Evolutionary conservation across 2,329 filamentous ascomycete genomes (phyloP).

Genomic region (Alternaria panax): DNA sequence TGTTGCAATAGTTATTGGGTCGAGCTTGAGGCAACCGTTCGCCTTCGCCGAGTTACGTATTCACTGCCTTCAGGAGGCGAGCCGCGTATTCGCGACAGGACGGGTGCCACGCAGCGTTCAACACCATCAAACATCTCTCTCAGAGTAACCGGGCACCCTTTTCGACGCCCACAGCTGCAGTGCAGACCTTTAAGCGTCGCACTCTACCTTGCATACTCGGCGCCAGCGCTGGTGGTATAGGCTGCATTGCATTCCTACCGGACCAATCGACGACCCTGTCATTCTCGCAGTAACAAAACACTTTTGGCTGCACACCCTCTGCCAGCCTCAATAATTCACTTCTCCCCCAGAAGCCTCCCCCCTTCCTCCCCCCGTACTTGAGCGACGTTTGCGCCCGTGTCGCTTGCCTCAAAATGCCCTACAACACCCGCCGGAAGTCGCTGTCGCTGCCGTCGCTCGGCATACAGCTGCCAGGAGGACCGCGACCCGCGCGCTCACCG

Average conservation of each 20-base stretch:
- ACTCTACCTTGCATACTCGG: constrained; percentile 43
- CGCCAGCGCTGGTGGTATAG: constrained; percentile 40
- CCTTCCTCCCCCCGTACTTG: constrained; percentile 5
- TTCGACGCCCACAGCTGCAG: constrained; percentile 19
- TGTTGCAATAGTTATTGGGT: constrained; percentile 25
- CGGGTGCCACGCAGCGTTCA: constrained; percentile 25
- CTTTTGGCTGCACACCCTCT: constrained; percentile 33
- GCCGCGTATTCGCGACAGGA: constrained; percentile 23
- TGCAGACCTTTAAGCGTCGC: constrained; percentile 42
- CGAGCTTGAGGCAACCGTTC: constrained; percentile 28
- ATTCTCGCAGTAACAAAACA: constrained; percentile 43
- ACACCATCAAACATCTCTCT: constrained; percentile 18
- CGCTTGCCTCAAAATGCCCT: constrained; percentile 70
- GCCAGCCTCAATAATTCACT: constrained; percentile 38
- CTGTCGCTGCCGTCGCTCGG: constrained; percentile 91
- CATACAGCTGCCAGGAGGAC: constrained; percentile 74
- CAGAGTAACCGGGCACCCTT: constrained; percentile 23
- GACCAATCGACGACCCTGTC: constrained; percentile 45
- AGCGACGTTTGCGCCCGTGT: constrained; percentile 20
- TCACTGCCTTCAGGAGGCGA: constrained; percentile 42
- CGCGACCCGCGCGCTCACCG: constrained; percentile 63
- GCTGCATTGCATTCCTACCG: constrained; percentile 45
- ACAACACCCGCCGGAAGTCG: constrained; percentile 97
- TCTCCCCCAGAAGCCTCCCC: constrained; percentile 15
- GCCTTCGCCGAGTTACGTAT: constrained; percentile 39